These are phyloP conservation scores for Xylariaceae sp. DNA, from an alignment of 2,329 filamentous ascomycete genomes.

Conservation along the genomic window DNA sequence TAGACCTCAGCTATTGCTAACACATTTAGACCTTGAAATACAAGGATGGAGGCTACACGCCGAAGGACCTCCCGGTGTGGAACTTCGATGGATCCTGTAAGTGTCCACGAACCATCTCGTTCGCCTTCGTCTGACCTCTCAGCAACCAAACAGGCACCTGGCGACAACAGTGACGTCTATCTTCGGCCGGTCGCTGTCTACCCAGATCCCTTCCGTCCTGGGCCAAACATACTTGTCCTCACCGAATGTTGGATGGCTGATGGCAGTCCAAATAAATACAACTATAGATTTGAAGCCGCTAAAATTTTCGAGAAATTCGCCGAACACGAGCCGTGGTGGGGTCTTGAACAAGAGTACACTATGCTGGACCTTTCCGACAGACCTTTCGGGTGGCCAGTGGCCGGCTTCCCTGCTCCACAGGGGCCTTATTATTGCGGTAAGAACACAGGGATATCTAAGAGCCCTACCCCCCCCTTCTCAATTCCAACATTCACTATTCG, in stretches of 20 bases:
- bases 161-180: constrained; percentile 97
- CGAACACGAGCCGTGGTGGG: constrained; percentile 91
- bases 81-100: constrained; percentile 78
- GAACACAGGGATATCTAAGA: too few relatives aligned
- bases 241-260: constrained; percentile 94
- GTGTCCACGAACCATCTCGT: too few relatives aligned
- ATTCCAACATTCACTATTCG: too few relatives aligned
- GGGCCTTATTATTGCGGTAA: constrained; percentile 94
- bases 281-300: constrained; percentile 90
- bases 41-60: constrained; percentile 51
- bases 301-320: constrained; percentile 89
- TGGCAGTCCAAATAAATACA: constrained; percentile 97
- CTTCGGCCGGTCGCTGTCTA: constrained; percentile 87
- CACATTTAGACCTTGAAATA: constrained; percentile 52
- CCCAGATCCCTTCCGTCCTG: constrained; percentile 88
- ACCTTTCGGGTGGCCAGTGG: constrained; percentile 86
- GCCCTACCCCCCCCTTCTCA: too few relatives aligned
- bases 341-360: constrained; percentile 97
- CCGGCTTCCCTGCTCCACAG: constrained; percentile 89
- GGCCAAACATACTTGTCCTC: constrained; percentile 92
- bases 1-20: constrained; percentile 18
- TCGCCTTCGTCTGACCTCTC: too few relatives aligned
- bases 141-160: constrained; percentile 88
- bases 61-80: constrained; percentile 60
- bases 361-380: constrained; percentile 84